phyloP scores from a whole-genome alignment of 1,284 basidiomycete genomes.

The Ceratobasidium sp. region DNA sequence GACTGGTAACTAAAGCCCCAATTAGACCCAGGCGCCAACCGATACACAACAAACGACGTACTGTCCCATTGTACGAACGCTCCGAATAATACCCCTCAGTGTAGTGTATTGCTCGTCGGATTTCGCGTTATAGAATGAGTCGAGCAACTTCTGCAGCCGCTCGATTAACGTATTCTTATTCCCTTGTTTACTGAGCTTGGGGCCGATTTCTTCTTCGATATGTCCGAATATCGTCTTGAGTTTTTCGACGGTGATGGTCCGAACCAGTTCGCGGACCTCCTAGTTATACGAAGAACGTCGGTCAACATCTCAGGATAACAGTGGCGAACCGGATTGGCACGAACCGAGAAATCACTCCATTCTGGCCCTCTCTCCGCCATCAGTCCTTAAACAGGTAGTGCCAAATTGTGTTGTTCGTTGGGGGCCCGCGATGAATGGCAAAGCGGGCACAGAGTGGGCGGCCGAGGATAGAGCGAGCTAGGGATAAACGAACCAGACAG shows the following conservation, averaged over 20 bases:
- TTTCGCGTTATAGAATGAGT: conserved; percentile 1
- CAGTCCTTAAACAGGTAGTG: not conserved
- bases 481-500: not conserved
- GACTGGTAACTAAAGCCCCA: conserved; percentile 23
- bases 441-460: not conserved
- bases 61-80: conserved; percentile 33
- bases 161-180: conserved; percentile 88
- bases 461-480: not conserved
- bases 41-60: conserved; percentile 5
- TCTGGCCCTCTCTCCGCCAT: conserved; percentile 43
- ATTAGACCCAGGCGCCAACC: conserved; percentile 1
- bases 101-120: conserved; percentile 30
- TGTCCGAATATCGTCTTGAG: conserved; percentile 80
- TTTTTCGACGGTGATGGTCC: conserved; percentile 77
- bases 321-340: conserved; percentile 37
- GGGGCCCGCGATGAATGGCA: too few relatives aligned
- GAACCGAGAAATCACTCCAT: conserved; percentile 59
- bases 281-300: conserved; percentile 52
- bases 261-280: conserved; percentile 65
- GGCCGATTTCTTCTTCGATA: conserved; percentile 79
- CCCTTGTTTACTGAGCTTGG: conserved; percentile 78
- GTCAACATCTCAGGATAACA: not conserved
- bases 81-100: conserved; percentile 22
- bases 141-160: conserved; percentile 55
- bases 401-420: not conserved